A percentile compares a stretch with the other conserved stretches of the same genome.
Conservation (phyloP, 192 early-diverging fungal genomes). For the Diversispora eburnea region DNA sequence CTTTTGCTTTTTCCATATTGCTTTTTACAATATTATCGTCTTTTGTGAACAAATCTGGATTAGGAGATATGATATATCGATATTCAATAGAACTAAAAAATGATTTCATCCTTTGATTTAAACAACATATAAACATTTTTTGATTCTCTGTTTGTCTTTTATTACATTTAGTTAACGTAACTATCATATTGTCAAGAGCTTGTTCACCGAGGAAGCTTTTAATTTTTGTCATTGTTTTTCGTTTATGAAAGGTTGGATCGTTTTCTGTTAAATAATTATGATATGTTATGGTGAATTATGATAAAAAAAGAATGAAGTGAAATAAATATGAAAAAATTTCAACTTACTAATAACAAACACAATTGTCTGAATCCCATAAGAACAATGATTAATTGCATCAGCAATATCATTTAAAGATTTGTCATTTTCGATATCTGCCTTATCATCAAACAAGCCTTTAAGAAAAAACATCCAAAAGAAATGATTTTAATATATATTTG, state of each 20-base stretch:
- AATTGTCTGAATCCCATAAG: constrained; percentile 10
- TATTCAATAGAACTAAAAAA: not conserved
- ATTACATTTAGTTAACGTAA: not conserved
- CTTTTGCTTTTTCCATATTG: not conserved
- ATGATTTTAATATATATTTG: too few species aligned
- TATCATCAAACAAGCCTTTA: not conserved
- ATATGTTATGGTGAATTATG: not conserved
- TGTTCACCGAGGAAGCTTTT: not conserved
- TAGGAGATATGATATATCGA: not conserved
- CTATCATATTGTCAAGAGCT: not conserved
- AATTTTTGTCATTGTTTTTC: not conserved
- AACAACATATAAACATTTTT: not conserved
- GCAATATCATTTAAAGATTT: not conserved
- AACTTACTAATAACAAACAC: not conserved
- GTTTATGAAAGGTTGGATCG: not conserved
- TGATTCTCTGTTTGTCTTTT: not conserved
- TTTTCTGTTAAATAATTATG: not conserved
- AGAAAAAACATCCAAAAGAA: too few species aligned
- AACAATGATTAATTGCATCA: not conserved
- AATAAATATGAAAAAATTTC: not conserved
- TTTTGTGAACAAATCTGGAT: not conserved
- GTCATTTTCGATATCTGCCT: not conserved
- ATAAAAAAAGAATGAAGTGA: not conserved
- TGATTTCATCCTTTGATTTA: not conserved
- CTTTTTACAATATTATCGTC: not conserved